Evolutionary conservation across 495 filamentous ascomycete species (phyloP), one percentile per base, ranked within the genome.

Genomic region (Hyaloscypha finlandica): DNA sequence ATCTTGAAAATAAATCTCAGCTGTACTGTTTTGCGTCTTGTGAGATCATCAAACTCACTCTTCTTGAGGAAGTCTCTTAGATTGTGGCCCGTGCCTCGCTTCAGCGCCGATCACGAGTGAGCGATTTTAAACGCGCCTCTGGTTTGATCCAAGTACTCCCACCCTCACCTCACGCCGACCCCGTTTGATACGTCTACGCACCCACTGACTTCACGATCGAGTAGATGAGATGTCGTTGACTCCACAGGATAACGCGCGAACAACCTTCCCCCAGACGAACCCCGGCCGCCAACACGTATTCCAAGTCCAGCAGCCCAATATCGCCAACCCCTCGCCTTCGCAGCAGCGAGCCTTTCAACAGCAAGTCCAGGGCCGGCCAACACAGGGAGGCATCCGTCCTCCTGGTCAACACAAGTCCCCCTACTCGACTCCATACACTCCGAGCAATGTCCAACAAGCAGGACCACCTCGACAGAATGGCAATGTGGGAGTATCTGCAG

Each of bases 391-490:
- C n/a, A 72, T 73, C 55, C 70, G 63, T n/a, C 64, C 66, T 19
- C 63, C 63, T 35, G 53, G 39, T 25, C 63, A 73, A 39, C 67
- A 73, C 59, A 65, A 73, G 32, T 71, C 71, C 0, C 68, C 71
- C 19, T 73, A 73, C 58, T 56, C 68, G 30, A 70, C 68, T 29
- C 71, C 71, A 19, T 73, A 70, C 57, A 63, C 71, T 6, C 39
- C 68, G 22, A 70, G 63, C 61, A 60, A 63, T 59, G 29, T 57
- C 14, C 65, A 68, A 61, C 65, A 70, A 64, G 39, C 55, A 29
- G 62, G 63, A 8, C 63, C 67, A 6, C 53, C 70, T 42, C 52
- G 71, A 37, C 65, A 66, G 30, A 70, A 68, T 68, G 64, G 67
- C 16, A 70, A 64, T 56, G 48, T 12, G n/a, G 59, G 32, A 8